Evolutionary conservation across 2,329 filamentous ascomycete genomes (phyloP), one percentile per base, ranked within the genome.

Genomic region (Penicillium frequentans): DNA sequence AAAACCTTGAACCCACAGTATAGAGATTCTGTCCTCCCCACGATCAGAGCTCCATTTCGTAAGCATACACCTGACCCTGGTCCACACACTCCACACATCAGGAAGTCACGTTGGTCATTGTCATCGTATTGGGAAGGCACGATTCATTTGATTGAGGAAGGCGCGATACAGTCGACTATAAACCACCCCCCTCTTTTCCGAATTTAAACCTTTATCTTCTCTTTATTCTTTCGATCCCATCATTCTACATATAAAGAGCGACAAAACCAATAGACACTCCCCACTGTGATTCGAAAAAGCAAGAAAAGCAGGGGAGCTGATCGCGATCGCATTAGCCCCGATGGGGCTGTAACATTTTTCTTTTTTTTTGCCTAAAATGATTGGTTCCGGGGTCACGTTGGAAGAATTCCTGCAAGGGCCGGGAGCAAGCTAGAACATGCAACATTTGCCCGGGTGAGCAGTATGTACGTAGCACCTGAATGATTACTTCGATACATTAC

Each of bases 361-460:
- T 19, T 37, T 39, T 37, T 37, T 9, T 14, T 37, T 19, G 8
- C 16, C 35, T 39, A 9, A 13, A 44, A 6, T 46, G 50, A 53
- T 46, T 53, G 50, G 50, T n/a, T 11, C 5, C 7, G 14, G 24
- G 44, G 9, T 29, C 16, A 29, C 31, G 35, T 37, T 14, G 50
- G 23, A 10, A 31, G 42, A 45, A 31, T 21, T 46, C 23, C 42
- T 53, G 50, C 50, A 53, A 53, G 50, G 50, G 50, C 43, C 24
- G 42, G 50, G 23, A 31, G 35, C 33, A 19, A 19, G 39, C n/a
- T 43, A 42, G 26, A 21, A 33, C n/a, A 29, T 33, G 39, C 39
- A 42, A 42, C 19, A 39, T 19, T 16, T 19, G 16, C 35, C 13
- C 31, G 14, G 31, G 31, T 33, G 27, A 11, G 27, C 9, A 39